A percentile compares a stretch with the other conserved stretches of the same genome.
Conservation (phyloP, 768 basidiomycete genomes). For the Hericium coralloides region DNA sequence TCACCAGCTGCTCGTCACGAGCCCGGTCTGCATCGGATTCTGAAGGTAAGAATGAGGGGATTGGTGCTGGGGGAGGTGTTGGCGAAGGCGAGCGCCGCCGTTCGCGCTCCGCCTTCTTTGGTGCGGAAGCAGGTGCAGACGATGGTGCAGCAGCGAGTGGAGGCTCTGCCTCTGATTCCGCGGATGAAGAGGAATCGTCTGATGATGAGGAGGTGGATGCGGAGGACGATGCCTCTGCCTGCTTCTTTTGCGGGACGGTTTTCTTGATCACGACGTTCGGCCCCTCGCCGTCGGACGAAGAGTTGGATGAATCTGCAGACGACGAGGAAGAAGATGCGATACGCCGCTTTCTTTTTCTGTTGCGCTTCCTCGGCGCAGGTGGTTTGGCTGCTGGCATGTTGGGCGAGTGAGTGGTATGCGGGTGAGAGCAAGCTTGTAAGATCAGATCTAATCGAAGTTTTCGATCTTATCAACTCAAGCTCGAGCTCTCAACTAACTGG, state of each 20-base stretch:
- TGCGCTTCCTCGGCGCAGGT: constrained; percentile 20
- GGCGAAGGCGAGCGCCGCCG: constrained; percentile 23
- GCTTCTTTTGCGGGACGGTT: constrained; percentile 2
- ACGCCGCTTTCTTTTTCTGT: constrained; percentile 26
- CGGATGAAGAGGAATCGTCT: constrained; percentile 10
- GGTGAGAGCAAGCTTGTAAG: too few species aligned
- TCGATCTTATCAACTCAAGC: too few species aligned
- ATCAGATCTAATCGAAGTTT: too few species aligned
- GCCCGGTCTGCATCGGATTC: constrained; percentile 21
- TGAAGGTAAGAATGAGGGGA: constrained; percentile 52
- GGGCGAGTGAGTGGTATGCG: neutral
- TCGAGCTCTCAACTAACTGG: too few species aligned
- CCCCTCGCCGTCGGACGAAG: constrained; percentile 8
- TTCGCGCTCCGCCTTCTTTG: neutral
- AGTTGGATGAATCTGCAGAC: constrained; percentile 17
- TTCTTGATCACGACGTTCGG: neutral
- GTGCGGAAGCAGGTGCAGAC: constrained; percentile 1
- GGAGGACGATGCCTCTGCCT: neutral
- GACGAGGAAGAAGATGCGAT: constrained; percentile 22
- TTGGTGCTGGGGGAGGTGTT: constrained; percentile 21
- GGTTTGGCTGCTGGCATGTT: constrained; percentile 15
- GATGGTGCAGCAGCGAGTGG: neutral
- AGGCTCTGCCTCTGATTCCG: constrained; percentile 10
- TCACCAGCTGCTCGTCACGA: constrained; percentile 44
- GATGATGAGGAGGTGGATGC: constrained; percentile 13